Percentiles rank a stretch among this genome's conserved stretches.
These are phyloP conservation scores for Davidsoniella eucalypti DNA, from an alignment of 2,329 filamentous ascomycete species.

Conservation along the genomic window DNA sequence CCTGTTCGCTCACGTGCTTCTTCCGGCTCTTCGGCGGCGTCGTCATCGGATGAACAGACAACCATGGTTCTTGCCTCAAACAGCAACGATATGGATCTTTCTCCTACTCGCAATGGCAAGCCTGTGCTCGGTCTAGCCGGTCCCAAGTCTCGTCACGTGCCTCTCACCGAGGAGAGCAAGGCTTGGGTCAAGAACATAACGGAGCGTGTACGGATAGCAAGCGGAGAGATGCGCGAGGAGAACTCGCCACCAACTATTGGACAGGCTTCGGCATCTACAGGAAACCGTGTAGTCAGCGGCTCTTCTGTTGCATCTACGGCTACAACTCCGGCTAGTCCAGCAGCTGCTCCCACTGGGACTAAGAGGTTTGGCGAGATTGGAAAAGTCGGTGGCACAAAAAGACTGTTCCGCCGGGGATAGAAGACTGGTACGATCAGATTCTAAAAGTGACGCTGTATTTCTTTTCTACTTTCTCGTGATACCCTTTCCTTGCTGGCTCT, in stretches of 20 bases:
- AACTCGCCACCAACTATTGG: neutral
- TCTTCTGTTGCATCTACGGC: neutral
- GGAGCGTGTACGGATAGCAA: constrained; percentile 58
- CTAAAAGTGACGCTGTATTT: neutral
- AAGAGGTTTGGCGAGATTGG: constrained; percentile 50
- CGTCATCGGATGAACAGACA: constrained; percentile 18
- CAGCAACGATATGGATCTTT: too few species aligned
- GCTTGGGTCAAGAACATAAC: constrained; percentile 75
- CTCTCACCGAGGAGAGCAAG: constrained; percentile 55
- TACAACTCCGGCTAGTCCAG: neutral
- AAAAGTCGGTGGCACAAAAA: constrained; percentile 55
- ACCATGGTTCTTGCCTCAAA: constrained; percentile 16
- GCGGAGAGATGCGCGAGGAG: constrained; percentile 40
- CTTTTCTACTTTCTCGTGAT: neutral
- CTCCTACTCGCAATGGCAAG: too few species aligned
- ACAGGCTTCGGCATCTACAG: neutral
- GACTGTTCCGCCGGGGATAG: constrained; percentile 42
- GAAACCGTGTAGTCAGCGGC: neutral
- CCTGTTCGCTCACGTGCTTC: too few species aligned
- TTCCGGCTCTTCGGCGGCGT: too few species aligned
- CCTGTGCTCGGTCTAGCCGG: constrained; percentile 50
- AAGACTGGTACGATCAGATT: constrained; percentile 4
- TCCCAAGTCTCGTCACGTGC: constrained; percentile 45
- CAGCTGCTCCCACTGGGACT: neutral
- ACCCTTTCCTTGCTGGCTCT: neutral